A percentile compares a stretch with the other conserved stretches of the same genome.
Evolutionary conservation across 495 filamentous ascomycete species (phyloP).

Genomic region (Daldinia bambusicola): DNA sequence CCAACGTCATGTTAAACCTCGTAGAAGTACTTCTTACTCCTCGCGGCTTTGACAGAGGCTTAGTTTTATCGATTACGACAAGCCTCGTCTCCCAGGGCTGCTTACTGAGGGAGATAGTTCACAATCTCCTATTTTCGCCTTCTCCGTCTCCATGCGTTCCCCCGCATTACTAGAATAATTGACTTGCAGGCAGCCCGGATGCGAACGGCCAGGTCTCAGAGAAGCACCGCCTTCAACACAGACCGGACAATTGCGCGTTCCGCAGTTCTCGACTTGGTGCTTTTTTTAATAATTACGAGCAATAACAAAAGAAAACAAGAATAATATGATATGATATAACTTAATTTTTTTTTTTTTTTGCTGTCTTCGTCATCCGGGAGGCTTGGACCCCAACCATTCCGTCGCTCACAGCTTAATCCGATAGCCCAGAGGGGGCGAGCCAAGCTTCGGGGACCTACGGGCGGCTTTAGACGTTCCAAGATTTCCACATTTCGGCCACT

Average conservation of each 20-base stretch:
- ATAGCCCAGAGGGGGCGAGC: constrained; percentile 15
- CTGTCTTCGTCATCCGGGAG: constrained; percentile 31
- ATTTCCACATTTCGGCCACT: constrained; percentile 20
- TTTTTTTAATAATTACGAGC: constrained; percentile 5
- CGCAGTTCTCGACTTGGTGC: neutral
- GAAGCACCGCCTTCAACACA: constrained; percentile 4
- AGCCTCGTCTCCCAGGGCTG: neutral
- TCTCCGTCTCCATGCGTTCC: constrained; percentile 29
- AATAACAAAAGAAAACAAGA: neutral
- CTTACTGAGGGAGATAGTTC: constrained; percentile 11
- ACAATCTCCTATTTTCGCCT: constrained; percentile 13
- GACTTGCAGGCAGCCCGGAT: constrained; percentile 5
- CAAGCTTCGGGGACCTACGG: constrained; percentile 37
- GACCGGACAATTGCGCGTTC: constrained; percentile 8
- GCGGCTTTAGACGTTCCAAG: neutral
- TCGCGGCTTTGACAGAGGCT: constrained; percentile 26
- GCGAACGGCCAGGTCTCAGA: neutral
- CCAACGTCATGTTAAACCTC: no score
- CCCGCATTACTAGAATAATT: constrained; percentile 7
- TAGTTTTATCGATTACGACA: constrained; percentile 24
- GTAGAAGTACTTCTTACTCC: no score
- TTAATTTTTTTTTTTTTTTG: constrained; percentile 4
- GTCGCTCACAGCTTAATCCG: constrained; percentile 11
- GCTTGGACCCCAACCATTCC: constrained; percentile 32
- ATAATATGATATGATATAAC: constrained; percentile 4